phyloP scores from a whole-genome alignment of 129 eudicot species.

The Artemisia argyi region DNA sequence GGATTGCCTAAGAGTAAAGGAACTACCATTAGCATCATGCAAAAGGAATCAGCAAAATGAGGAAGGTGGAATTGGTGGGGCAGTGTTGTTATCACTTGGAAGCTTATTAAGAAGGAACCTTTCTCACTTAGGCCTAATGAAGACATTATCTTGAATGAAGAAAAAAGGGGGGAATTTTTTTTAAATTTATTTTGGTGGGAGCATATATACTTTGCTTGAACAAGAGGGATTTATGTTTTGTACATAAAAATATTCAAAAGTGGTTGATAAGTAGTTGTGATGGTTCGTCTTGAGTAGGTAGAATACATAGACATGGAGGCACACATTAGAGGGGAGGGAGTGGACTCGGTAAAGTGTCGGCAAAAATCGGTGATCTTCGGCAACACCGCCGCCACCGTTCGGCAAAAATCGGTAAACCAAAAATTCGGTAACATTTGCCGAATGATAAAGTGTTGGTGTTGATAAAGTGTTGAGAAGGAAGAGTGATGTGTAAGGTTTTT shows the following conservation, averaged over 20 bases:
- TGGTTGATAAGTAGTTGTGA: constrained; percentile 31
- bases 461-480: too few species aligned
- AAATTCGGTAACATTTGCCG: too few species aligned
- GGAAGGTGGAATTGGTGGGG: constrained; percentile 61
- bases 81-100: constrained; percentile 77
- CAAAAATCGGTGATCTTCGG: too few species aligned
- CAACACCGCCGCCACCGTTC: too few species aligned
- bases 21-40: constrained; percentile 37
- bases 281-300: constrained; percentile 39
- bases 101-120: constrained; percentile 84
- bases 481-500: too few species aligned
- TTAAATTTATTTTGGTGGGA: background rate
- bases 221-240: constrained; percentile 20
- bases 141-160: constrained; percentile 55
- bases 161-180: background rate
- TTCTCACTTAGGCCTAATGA: constrained; percentile 74
- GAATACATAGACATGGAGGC: constrained; percentile 25
- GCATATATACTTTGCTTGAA: constrained; percentile 39
- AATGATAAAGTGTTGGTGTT: too few species aligned
- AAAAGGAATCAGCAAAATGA: constrained; percentile 41
- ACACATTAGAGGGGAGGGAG: too few species aligned
- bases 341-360: too few species aligned
- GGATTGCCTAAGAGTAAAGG: constrained; percentile 69
- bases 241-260: constrained; percentile 20
- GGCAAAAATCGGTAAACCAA: too few species aligned